A percentile compares a stretch with the other conserved stretches of the same genome.
Evolutionary conservation across 805 yeast species (phyloP).

Genomic region (Maudiozyma pseudohumilis): DNA sequence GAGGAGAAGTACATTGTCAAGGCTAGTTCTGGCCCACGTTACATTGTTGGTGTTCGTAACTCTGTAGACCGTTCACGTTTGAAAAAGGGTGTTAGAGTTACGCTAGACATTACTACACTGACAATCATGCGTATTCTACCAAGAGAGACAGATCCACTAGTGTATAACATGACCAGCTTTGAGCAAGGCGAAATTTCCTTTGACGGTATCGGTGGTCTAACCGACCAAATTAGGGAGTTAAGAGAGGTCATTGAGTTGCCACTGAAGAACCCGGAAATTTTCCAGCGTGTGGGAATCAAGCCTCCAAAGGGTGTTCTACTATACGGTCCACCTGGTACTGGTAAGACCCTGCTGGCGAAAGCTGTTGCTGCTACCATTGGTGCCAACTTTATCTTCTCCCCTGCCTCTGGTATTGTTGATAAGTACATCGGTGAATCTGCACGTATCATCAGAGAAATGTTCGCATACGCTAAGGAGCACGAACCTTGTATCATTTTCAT

Average conservation of each 20-base stretch:
- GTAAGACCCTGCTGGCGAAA: constrained; percentile 90
- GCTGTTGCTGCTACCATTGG: constrained; percentile 99
- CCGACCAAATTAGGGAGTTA: constrained; percentile 90
- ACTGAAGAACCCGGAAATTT: constrained; percentile 91
- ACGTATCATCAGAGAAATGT: constrained; percentile 93
- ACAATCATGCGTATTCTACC: constrained; percentile 97
- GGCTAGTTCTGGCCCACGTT: constrained; percentile 95
- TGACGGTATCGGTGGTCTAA: constrained; percentile 91
- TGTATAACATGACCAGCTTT: constrained; percentile 94
- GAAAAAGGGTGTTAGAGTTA: constrained; percentile 91
- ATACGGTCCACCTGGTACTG: constrained; percentile 99
- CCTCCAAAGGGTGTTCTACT: constrained; percentile 97
- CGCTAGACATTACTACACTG: constrained; percentile 93
- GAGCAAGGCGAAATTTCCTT: constrained; percentile 97
- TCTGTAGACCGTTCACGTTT: constrained; percentile 75
- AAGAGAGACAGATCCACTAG: constrained; percentile 95
- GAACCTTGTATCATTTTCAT: constrained; percentile 96
- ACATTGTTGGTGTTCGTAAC: constrained; percentile 94
- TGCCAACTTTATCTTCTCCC: constrained; percentile 95
- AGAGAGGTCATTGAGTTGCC: constrained; percentile 97
- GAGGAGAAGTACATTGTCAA: constrained; percentile 92
- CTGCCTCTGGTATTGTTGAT: constrained; percentile 96
- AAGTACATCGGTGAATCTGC: constrained; percentile 98
- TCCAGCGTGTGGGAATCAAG: constrained; percentile 90
- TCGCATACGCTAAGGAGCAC: constrained; percentile 93